Conservation (phyloP, 2,329 filamentous ascomycete species). For the Endoconidiophora polonica region DNA sequence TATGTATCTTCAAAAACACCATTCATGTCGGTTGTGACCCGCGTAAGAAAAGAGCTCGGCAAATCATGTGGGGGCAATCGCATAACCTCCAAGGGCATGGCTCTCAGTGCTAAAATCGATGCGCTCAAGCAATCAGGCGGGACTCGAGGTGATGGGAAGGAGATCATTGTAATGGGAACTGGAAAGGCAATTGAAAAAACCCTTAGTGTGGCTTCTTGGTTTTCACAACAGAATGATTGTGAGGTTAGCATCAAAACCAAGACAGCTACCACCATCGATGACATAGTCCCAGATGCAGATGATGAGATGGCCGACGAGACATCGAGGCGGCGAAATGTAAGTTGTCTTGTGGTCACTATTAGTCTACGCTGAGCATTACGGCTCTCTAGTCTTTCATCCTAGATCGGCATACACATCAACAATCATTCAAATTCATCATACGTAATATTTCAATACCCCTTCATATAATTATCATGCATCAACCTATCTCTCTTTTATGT, state of each 20-base stretch:
- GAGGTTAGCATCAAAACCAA: conserved; percentile 46
- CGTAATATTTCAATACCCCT: too few relatives aligned
- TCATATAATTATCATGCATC: too few relatives aligned
- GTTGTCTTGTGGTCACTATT: conserved; percentile 33
- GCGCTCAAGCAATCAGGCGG: conserved; percentile 15
- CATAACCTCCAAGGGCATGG: conserved; percentile 21
- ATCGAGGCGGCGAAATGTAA: conserved; percentile 31
- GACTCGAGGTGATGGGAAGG: conserved; percentile 18
- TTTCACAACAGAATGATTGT: conserved; percentile 20
- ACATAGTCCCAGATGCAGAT: conserved; percentile 32
- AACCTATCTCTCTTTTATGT: too few relatives aligned
- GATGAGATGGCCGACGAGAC: conserved; percentile 22
- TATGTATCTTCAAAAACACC: conserved; percentile 50
- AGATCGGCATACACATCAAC: too few relatives aligned
- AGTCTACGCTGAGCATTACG: conserved; percentile 24
- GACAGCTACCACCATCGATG: conserved; percentile 50
- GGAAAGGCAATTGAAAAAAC: conserved; percentile 50
- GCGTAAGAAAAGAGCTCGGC: conserved; percentile 45
- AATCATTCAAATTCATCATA: too few relatives aligned
- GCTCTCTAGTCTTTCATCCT: too few relatives aligned
- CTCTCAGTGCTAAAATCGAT: conserved; percentile 30
- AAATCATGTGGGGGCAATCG: conserved; percentile 24
- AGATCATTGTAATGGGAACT: conserved; percentile 44
- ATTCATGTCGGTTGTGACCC: conserved; percentile 51
- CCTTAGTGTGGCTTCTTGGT: conserved; percentile 45